Evolutionary conservation across 495 filamentous ascomycete species (phyloP).

Genomic region (Cudoniella acicularis): DNA sequence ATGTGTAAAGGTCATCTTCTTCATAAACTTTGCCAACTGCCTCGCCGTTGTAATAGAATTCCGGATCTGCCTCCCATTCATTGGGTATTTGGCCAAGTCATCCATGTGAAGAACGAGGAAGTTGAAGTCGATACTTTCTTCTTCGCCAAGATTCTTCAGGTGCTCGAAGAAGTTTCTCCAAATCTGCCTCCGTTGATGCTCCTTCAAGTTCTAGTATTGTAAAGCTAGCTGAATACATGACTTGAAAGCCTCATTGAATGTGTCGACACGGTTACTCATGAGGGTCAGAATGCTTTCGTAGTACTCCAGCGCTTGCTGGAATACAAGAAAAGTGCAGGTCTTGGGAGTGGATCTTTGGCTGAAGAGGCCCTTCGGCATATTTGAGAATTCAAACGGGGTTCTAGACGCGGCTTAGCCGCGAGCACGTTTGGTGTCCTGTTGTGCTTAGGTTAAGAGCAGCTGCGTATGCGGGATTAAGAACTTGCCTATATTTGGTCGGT

Average conservation of each 20-base stretch:
- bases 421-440: too few relatives aligned
- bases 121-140: not conserved
- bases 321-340: not conserved
- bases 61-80: conserved; percentile 9
- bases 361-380: too few relatives aligned
- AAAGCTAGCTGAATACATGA: not conserved
- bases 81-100: not conserved
- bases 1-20: too few relatives aligned
- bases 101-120: not conserved
- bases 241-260: not conserved
- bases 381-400: too few relatives aligned
- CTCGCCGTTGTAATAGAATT: not conserved
- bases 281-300: not conserved
- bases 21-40: not conserved
- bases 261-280: not conserved
- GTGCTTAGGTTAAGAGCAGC: too few relatives aligned
- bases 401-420: too few relatives aligned
- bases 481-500: too few relatives aligned
- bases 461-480: too few relatives aligned
- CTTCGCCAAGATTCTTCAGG: not conserved
- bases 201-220: not conserved
- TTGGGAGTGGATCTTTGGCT: too few relatives aligned
- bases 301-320: not conserved
- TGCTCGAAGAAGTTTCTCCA: not conserved
- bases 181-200: not conserved